A percentile compares a stretch with the other conserved stretches of the same genome.
These are phyloP conservation scores for Trypanosoma vivax DNA, from an alignment of 208 protist species.

Conservation along the genomic window DNA sequence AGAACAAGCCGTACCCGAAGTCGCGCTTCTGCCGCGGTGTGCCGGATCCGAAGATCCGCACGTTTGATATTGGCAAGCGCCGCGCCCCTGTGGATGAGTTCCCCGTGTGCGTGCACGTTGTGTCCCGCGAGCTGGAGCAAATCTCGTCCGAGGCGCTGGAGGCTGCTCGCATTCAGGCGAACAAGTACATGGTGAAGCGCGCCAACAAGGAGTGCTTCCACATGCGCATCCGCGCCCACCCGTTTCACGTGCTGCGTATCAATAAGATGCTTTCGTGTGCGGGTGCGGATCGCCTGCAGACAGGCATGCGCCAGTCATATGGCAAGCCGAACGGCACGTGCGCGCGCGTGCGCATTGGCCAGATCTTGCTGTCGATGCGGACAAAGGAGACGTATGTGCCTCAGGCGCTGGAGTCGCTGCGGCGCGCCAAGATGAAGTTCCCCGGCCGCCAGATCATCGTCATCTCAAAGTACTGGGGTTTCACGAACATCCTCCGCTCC, in stretches of 20 bases:
- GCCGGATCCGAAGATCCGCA: slow-evolving; percentile 96
- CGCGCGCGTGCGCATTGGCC: slow-evolving; percentile 96
- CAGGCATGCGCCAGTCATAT: slow-evolving; percentile 97
- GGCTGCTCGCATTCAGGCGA: slow-evolving; percentile 98
- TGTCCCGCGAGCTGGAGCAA: slow-evolving; percentile 98
- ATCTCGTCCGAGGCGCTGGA: slow-evolving; percentile 98
- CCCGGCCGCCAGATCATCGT: slow-evolving; percentile 67
- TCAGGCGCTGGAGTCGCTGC: slow-evolving; percentile 67
- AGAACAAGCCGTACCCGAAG: slow-evolving; percentile 70
- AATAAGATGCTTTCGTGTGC: slow-evolving; percentile 99
- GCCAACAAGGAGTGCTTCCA: slow-evolving; percentile 98
- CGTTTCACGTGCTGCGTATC: slow-evolving; percentile 99
- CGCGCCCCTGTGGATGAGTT: slow-evolving; percentile 95
- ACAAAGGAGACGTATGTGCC: slow-evolving; percentile 72
- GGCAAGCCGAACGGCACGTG: slow-evolving; percentile 96
- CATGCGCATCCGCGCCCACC: slow-evolving; percentile 98
- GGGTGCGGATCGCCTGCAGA: slow-evolving; percentile 99
- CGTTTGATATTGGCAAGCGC: slow-evolving; percentile 98
- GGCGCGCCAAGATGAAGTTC: slow-evolving; percentile 83
- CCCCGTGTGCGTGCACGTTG: slow-evolving; percentile 96
- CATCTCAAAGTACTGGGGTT: slow-evolving; percentile 82
- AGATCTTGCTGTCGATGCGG: slow-evolving; percentile 97
- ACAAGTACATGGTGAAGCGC: slow-evolving; percentile 99
- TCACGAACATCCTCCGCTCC: slow-evolving; percentile 69
- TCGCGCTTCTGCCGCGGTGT: slow-evolving; percentile 98